These are phyloP conservation scores for Harrya chromipes DNA, from an alignment of 768 basidiomycete species.

Conservation along the genomic window DNA sequence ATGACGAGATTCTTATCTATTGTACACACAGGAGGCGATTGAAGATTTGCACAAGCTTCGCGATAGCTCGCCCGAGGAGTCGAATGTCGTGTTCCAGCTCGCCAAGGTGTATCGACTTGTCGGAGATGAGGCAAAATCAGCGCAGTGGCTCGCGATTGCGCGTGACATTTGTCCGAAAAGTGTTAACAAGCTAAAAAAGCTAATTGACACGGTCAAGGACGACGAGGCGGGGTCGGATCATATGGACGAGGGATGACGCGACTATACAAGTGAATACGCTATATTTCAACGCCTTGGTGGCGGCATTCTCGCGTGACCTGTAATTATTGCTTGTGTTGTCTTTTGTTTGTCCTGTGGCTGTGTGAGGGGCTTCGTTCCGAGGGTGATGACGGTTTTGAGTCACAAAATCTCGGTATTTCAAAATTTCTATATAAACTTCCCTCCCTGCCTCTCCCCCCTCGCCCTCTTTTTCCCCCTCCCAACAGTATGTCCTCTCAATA, in stretches of 20 bases:
- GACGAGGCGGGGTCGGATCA: slow-evolving; percentile 52
- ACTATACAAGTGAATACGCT: slow-evolving; percentile 6
- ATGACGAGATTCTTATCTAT: slow-evolving; percentile 22
- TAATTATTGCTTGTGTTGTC: slow-evolving; percentile 17
- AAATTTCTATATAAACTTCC: slow-evolving; percentile 46
- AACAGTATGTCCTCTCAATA: slow-evolving; percentile 40
- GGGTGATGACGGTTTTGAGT: slow-evolving; percentile 29
- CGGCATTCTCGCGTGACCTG: slow-evolving; percentile 25
- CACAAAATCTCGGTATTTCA: slow-evolving; percentile 31
- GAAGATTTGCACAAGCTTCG: slow-evolving; percentile 77
- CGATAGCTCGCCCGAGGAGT: slow-evolving; percentile 87
- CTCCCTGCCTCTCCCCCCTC: slow-evolving; percentile 21
- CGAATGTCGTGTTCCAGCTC: slow-evolving; percentile 94
- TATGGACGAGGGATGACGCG: slow-evolving; percentile 72
- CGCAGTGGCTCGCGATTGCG: slow-evolving; percentile 83
- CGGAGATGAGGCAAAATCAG: slow-evolving; percentile 75
- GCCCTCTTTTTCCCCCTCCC: slow-evolving; percentile 21
- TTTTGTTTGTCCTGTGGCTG: slow-evolving; percentile 25
- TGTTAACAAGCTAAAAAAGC: slow-evolving; percentile 74
- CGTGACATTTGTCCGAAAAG: slow-evolving; percentile 94
- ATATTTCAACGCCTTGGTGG: slow-evolving; percentile 5
- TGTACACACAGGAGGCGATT: slow-evolving; percentile 64
- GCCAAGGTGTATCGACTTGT: slow-evolving; percentile 86
- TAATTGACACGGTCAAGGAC: slow-evolving; percentile 69
- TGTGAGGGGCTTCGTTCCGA: slow-evolving; percentile 31